phyloP scores from a whole-genome alignment of 441 rosid genomes.

The Cnidoscolus chayamansa region DNA sequence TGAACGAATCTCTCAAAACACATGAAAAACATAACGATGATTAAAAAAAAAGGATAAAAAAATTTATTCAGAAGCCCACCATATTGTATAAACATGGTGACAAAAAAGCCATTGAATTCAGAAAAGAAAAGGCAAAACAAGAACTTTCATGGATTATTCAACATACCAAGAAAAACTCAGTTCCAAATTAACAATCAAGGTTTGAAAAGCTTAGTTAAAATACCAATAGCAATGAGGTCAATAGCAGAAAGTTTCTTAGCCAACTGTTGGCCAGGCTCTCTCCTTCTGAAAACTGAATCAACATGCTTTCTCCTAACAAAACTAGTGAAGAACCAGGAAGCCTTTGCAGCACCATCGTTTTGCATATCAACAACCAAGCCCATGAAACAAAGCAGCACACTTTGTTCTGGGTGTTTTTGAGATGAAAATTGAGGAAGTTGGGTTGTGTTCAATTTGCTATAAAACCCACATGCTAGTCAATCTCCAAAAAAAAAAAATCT shows the following conservation, averaged over 20 bases:
- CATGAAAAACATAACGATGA: neutral
- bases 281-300: slow-evolving; percentile 48
- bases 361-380: slow-evolving; percentile 45
- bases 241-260: slow-evolving; percentile 71
- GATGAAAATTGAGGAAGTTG: neutral
- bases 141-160: neutral
- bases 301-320: slow-evolving; percentile 83
- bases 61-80: neutral
- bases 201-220: neutral
- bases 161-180: neutral
- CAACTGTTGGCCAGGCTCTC: slow-evolving; percentile 40
- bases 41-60: neutral
- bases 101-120: neutral
- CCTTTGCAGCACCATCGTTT: slow-evolving; percentile 32
- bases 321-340: slow-evolving; percentile 40
- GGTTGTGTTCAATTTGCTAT: neutral
- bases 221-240: slow-evolving; percentile 87
- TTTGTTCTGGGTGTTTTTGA: neutral
- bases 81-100: neutral
- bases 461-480: neutral
- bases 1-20: neutral
- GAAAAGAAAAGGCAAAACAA: neutral
- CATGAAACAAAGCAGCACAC: slow-evolving; percentile 24
- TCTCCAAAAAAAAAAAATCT: neutral
- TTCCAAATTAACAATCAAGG: neutral